These are phyloP conservation scores for Crithidia thermophila DNA, from an alignment of 208 protist genomes.

Conservation along the genomic window DNA sequence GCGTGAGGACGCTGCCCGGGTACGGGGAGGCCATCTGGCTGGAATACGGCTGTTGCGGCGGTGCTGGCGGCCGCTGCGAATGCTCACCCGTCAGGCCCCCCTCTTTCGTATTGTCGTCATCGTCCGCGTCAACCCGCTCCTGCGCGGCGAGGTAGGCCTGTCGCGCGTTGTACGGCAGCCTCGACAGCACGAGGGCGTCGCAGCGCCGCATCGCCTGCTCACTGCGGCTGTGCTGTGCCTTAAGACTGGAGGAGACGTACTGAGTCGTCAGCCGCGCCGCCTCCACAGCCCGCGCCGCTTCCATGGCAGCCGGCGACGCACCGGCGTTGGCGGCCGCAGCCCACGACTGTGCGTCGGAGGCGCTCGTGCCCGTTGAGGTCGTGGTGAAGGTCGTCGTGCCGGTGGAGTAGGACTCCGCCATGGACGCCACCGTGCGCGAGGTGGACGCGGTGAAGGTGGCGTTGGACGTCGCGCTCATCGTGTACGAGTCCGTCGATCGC, in stretches of 20 bases:
- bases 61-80: neutral
- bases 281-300: conserved; percentile 12
- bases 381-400: neutral
- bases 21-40: neutral
- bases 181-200: conserved; percentile 11
- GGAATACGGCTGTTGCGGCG: neutral
- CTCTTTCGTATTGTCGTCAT: neutral
- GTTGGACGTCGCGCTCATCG: conserved; percentile 5
- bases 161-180: conserved; percentile 24
- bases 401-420: neutral
- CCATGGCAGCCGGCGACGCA: neutral
- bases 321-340: neutral
- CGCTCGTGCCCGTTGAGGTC: neutral
- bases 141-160: neutral
- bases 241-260: conserved; percentile 21
- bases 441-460: conserved; percentile 2
- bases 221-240: conserved; percentile 19
- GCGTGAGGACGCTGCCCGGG: neutral
- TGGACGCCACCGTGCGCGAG: conserved; percentile 4
- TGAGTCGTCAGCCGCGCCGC: conserved; percentile 18
- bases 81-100: neutral
- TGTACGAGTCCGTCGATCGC: neutral
- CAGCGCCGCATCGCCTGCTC: conserved; percentile 20
- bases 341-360: neutral
- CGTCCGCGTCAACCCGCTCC: neutral